A percentile compares a stretch with the other conserved stretches of the same genome.
Evolutionary conservation across 495 filamentous ascomycete species (phyloP).

Genomic region (Penicillium herquei): DNA sequence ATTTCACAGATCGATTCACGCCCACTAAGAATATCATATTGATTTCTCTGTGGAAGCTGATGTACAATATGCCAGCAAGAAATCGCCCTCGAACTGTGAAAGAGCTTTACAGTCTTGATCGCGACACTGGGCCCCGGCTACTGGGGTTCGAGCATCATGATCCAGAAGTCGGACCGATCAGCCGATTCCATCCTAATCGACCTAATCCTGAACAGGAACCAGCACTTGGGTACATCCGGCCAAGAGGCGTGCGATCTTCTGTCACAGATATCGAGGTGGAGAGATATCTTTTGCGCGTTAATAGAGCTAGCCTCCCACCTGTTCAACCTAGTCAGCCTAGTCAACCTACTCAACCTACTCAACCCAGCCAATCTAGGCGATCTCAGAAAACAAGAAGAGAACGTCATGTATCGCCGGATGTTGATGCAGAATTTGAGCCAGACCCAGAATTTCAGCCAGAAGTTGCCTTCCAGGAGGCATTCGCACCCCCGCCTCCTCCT

Average conservation of each 20-base stretch:
- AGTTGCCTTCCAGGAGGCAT: too few relatives aligned
- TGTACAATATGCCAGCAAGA: conserved; percentile 25
- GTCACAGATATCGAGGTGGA: too few relatives aligned
- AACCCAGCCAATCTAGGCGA: too few relatives aligned
- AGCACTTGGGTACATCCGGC: conserved; percentile 10
- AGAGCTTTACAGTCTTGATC: conserved; percentile 18
- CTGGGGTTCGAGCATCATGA: conserved; percentile 17
- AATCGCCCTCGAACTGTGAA: conserved; percentile 15
- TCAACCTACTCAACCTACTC: too few relatives aligned
- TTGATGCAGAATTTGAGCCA: too few relatives aligned
- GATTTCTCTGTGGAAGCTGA: conserved; percentile 22
- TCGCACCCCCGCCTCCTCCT: too few relatives aligned
- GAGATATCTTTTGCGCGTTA: too few relatives aligned
- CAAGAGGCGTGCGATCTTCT: conserved; percentile 13
- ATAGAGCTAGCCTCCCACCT: too few relatives aligned
- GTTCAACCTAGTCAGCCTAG: too few relatives aligned
- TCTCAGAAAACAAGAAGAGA: too few relatives aligned
- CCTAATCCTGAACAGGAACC: not conserved
- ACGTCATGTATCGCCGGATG: too few relatives aligned
- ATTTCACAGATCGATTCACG: not conserved
- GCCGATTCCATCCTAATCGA: not conserved
- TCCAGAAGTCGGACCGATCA: not conserved
- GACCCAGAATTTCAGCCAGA: too few relatives aligned
- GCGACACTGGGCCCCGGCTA: conserved; percentile 39
- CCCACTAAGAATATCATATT: not conserved